Evolutionary conservation across 2,329 filamentous ascomycete genomes (phyloP), one percentile per base, ranked within the genome.

Genomic region (Penicillium sp.): DNA sequence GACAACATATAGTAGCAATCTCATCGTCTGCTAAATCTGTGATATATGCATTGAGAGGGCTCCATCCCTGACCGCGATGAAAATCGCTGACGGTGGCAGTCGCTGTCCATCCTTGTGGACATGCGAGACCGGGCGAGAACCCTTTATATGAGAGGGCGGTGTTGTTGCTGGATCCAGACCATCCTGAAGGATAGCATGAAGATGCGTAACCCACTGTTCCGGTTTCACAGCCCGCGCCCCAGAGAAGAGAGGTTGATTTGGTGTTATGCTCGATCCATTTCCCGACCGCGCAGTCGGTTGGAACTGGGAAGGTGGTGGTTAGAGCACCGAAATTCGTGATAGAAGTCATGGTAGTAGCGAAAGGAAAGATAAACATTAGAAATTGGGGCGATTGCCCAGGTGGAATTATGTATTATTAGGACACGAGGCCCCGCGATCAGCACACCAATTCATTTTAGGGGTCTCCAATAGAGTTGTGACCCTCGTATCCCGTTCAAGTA

Each of bases 281-380:
- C n/a, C 46, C 46, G 3, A 20, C 33, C 6, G 41, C 42, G 35
- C 53, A 55, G 27, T 43, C 37, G 1, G 32, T 24, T 4, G 47
- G 50, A 0, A 50, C 41, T 3, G 24, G 25, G 39, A 53, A 55
- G 6, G 39, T 46, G 25, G 47, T 53, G 6, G 50, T 53, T n/a
- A 55, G 46, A 44, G 53, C 50, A 23, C 53, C 53, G 39, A 55
- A 55, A 41, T 53, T 45, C 12, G 43, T 42, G n/a, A 41, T 44
- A 4, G 49, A 37, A 9, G 52, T 54, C 52, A 54, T 54, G 15
- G 33, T 25, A 38, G 15, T 4, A n/a, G 27, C 3, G 8, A 13
- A 38, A 20, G 2, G 13, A 5, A 12, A 9, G 27, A 28, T 8
- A 9, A 28, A 28, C 2, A 28, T 3, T 8, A 28, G 3, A 8